phyloP scores from a whole-genome alignment of 1,284 basidiomycete species.

The Naganishia sp. region DNA sequence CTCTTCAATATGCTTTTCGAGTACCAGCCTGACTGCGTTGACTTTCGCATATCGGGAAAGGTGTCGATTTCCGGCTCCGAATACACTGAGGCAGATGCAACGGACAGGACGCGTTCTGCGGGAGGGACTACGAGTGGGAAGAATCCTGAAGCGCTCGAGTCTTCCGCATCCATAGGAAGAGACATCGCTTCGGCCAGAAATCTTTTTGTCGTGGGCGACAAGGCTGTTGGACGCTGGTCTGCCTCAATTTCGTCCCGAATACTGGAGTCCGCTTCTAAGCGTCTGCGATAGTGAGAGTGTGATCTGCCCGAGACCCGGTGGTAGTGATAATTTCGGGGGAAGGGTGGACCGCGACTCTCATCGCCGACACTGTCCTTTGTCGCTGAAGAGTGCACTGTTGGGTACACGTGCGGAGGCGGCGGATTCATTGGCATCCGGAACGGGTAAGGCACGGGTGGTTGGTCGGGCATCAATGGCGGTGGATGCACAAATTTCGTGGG shows the following conservation, averaged over 20 bases:
- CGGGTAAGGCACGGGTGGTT: neutral
- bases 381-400: too few relatives aligned
- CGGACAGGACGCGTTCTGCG: slow-evolving; percentile 1
- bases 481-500: neutral
- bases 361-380: too few relatives aligned
- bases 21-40: slow-evolving; percentile 7
- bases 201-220: neutral
- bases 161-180: neutral
- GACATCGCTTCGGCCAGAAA: neutral
- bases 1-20: neutral
- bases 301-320: too few relatives aligned
- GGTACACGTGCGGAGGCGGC: too few relatives aligned
- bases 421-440: neutral
- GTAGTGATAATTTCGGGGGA: too few relatives aligned
- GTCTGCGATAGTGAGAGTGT: too few relatives aligned
- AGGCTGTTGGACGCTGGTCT: neutral
- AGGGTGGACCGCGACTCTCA: too few relatives aligned
- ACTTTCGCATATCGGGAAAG: neutral
- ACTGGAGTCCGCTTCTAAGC: too few relatives aligned
- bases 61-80: neutral
- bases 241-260: too few relatives aligned
- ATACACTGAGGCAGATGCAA: neutral
- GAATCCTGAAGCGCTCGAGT: neutral
- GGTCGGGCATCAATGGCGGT: neutral
- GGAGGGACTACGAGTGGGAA: neutral